Evolutionary conservation across 352 stramenopile species (phyloP), one percentile per base, ranked within the genome.

Genomic region (Labyrinthula sp.): DNA sequence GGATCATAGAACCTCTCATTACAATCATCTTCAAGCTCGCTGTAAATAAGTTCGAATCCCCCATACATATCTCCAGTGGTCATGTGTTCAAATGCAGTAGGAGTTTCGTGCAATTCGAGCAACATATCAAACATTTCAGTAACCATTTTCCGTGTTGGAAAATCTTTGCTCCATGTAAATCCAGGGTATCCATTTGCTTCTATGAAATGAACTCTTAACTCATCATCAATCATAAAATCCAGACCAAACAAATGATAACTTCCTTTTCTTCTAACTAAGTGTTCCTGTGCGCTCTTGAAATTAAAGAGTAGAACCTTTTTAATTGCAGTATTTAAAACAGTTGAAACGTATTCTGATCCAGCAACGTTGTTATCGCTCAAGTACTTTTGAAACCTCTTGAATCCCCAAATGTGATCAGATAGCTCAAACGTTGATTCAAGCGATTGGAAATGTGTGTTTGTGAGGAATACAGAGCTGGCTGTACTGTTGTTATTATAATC

Each of bases 191-290:
- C 82, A 58, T 92, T 92, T 22, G 89, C 74, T 45, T 88, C 77
- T 38, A 89, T 88, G 24, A 89, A 67, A 74, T 75, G 86, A 9
- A 48, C 48, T 30, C 58, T 65, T 20, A 82, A 56, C n/a, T 67
- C 57, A 10, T 79, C 64, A 60, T 90, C 77, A 27, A 92, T 43
- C 79, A 92, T 92, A 33, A 89, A 89, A 46, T 92, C 79, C 59
- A 83, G 87, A 10, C 78, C 78, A 41, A 83, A 92, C 9, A 92
- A 54, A 48, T 92, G 43, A 22, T 52, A 52, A 9, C 18, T 39
- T 15, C 43, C 43, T 31, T 35, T 31, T 8, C 43, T 31, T 14
- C 43, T 31, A 18, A 52, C 43, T 17, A 52, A 35, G 18, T 52
- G 31, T 24, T 52, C 33, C n/a, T 35, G 43, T 9, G 43, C 43